phyloP scores from a whole-genome alignment of 1,139 yeast species.

The Oligophagozyma castellii region DNA sequence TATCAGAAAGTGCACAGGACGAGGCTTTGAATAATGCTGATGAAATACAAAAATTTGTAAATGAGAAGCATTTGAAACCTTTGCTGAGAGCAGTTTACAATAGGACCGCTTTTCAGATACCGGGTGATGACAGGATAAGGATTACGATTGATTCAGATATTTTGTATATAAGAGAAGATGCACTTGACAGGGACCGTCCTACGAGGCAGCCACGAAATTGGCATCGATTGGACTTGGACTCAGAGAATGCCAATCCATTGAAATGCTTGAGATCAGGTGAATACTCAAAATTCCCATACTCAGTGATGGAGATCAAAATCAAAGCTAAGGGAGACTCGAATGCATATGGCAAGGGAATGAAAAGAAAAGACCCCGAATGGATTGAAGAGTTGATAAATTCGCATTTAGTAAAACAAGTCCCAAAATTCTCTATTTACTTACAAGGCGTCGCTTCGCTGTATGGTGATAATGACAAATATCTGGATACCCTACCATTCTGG shows the following conservation, averaged over 20 bases:
- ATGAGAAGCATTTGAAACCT: conserved; percentile 62
- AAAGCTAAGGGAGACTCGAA: conserved; percentile 29
- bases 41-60: conserved; percentile 50
- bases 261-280: conserved; percentile 77
- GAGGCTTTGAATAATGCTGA: conserved; percentile 41
- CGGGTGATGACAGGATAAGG: conserved; percentile 88
- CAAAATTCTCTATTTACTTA: conserved; percentile 77
- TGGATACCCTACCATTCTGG: conserved; percentile 91
- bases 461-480: conserved; percentile 57
- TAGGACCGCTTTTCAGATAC: conserved; percentile 94
- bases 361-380: too few species aligned
- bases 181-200: conserved; percentile 73
- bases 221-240: conserved; percentile 89
- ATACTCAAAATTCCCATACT: conserved; percentile 71
- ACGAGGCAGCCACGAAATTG: conserved; percentile 79
- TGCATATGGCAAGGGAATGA: conserved; percentile 28
- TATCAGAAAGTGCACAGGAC: conserved; percentile 36
- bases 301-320: conserved; percentile 81
- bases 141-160: conserved; percentile 84
- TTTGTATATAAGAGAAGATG: conserved; percentile 77
- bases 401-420: conserved; percentile 80
- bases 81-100: conserved; percentile 75
- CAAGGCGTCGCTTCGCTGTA: conserved; percentile 85
- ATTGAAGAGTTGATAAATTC: conserved; percentile 73
- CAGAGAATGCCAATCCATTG: conserved; percentile 54